Evolutionary conservation across 495 filamentous ascomycete genomes (phyloP), one percentile per base, ranked within the genome.

Genomic region (Penicillium macrosclerotiorum): DNA sequence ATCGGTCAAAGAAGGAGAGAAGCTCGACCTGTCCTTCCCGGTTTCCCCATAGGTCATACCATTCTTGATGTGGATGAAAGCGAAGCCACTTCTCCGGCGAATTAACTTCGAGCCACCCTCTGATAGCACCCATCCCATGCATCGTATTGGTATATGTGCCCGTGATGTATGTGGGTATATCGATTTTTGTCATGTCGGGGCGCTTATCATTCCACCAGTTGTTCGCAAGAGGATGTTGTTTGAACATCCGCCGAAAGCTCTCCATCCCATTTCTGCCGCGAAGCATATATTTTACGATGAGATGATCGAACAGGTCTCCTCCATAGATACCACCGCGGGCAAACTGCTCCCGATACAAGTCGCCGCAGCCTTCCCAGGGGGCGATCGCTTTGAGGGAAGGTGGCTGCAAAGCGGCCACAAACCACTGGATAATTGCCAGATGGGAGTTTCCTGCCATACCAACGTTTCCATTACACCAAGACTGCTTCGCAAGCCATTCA

Each of bases 401-500:
- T 8, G 72, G 72, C 20, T 64, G 54, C 30, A 61, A 38, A 3
- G 65, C 47, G 1, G 69, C 74, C 13, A 71, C 62, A 22, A 62
- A 55, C 71, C 72, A 72, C 43, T 75, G 72, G 0, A 54, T 53
- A 8, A 67, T 71, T 3, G 71, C 71, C 7, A 65, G 42, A 1
- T 42, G 38, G 1, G 63, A 68, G 43, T 76, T 78, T 0, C 73
- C 75, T 0, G 67, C 56, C 54, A 78, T 63, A 1, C 67, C 67
- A 9, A 78, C 62, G 9, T 47, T 60, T 1, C 75, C 73, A 50
- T 67, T 69, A 36, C 69, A 72, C 75, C 73, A 77, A 8, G 49
- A 49, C 48, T 68, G 62, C 8, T 52, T 45, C 0, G 73, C 63
- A 14, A 74, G 45, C 37, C 49, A 60, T 35, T 76, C 72, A 7